Conservation (phyloP, 305 asterid genomes). For the Nicotiana rustica region DNA sequence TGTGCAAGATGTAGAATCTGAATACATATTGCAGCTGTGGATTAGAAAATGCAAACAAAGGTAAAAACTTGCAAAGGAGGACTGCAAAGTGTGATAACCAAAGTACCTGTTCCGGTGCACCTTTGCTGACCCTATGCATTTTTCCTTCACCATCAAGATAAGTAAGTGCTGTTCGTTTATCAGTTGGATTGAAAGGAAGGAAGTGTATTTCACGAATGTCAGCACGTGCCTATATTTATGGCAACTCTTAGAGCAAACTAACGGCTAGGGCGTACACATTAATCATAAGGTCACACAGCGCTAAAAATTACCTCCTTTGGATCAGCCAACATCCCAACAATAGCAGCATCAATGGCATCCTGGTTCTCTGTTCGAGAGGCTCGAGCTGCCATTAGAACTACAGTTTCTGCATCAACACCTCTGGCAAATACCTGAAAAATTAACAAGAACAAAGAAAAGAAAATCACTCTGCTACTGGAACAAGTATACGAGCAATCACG, state of each 20-base stretch:
- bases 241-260: constrained; percentile 30
- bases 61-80: constrained; percentile 7
- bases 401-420: constrained; percentile 89
- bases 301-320: constrained; percentile 82
- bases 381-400: constrained; percentile 98
- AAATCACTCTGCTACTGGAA: constrained; percentile 24
- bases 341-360: constrained; percentile 96
- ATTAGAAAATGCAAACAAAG: constrained; percentile 39
- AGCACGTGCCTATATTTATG: constrained; percentile 78
- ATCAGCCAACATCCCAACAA: constrained; percentile 96
- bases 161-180: constrained; percentile 83
- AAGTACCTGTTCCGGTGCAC: constrained; percentile 87
- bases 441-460: constrained; percentile 29
- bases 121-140: constrained; percentile 88
- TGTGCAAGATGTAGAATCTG: constrained; percentile 73
- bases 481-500: not conserved
- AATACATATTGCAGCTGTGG: constrained; percentile 35
- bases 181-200: constrained; percentile 86
- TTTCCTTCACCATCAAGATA: constrained; percentile 72
- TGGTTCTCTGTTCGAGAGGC: constrained; percentile 97
- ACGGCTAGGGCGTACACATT: not conserved
- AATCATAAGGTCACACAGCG: constrained; percentile 16
- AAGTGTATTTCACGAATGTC: constrained; percentile 79
- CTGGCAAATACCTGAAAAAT: constrained; percentile 74
- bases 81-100: constrained; percentile 24